Conservation (phyloP, 768 basidiomycete genomes). For the Mrakia blollopis region DNA sequence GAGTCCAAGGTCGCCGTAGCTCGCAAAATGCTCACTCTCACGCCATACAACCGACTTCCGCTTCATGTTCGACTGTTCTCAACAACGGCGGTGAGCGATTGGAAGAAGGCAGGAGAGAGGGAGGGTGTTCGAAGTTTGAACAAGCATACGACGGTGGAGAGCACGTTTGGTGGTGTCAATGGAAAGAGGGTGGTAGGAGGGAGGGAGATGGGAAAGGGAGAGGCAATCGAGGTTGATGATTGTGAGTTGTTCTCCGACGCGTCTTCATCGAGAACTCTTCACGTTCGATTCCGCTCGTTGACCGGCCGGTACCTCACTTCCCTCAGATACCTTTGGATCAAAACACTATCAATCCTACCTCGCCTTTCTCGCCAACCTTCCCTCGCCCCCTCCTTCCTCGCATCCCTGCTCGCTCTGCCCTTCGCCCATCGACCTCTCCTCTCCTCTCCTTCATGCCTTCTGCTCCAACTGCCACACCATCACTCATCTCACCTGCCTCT, state of each 20-base stretch:
- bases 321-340: background rate
- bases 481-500: constrained; percentile 22
- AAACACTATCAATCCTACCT: background rate
- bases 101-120: constrained; percentile 17
- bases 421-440: background rate
- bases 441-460: constrained; percentile 2
- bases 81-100: constrained; percentile 25
- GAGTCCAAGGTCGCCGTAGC: constrained; percentile 48
- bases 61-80: constrained; percentile 70
- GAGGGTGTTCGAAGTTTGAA: background rate
- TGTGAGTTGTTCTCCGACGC: constrained; percentile 22
- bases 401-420: constrained; percentile 16
- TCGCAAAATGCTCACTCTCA: constrained; percentile 57
- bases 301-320: background rate
- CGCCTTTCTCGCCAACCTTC: background rate
- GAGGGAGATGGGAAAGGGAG: constrained; percentile 29
- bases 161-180: constrained; percentile 41
- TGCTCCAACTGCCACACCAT: constrained; percentile 9
- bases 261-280: background rate
- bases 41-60: constrained; percentile 69
- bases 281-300: background rate
- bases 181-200: constrained; percentile 35
- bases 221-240: constrained; percentile 43
- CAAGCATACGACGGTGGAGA: constrained; percentile 23
- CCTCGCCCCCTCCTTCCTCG: background rate